Evolutionary conservation across 2,329 filamentous ascomycete species (phyloP).

Genomic region (Colletotrichum incanum): DNA sequence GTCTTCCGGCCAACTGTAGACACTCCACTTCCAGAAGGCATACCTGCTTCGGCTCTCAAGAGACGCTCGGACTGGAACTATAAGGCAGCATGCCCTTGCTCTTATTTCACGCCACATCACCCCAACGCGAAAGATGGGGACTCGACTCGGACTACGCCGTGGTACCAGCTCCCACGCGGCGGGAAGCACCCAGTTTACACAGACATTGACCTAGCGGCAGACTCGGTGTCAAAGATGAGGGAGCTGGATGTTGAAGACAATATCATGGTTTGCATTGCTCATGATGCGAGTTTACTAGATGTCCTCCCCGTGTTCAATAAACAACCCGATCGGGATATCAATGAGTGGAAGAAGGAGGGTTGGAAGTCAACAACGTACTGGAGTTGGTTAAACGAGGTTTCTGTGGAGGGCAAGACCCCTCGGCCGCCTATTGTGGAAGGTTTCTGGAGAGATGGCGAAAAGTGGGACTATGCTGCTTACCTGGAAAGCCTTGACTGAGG

Average conservation of each 20-base stretch:
- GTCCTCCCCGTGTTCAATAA: constrained; percentile 38
- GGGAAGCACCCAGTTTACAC: constrained; percentile 33
- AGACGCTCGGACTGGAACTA: constrained; percentile 21
- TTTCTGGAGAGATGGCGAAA: constrained; percentile 36
- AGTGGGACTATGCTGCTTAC: constrained; percentile 32
- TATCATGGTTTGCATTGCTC: constrained; percentile 38
- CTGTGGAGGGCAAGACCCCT: constrained; percentile 25
- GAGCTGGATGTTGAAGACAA: constrained; percentile 37
- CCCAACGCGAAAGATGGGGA: constrained; percentile 10
- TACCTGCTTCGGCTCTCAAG: constrained; percentile 16
- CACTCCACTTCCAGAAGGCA: constrained; percentile 19
- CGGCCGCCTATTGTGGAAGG: constrained; percentile 26
- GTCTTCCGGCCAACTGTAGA: constrained; percentile 30
- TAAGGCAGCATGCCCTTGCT: constrained; percentile 27
- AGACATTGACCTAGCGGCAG: constrained; percentile 16
- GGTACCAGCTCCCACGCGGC: constrained; percentile 19
- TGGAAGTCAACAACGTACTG: constrained; percentile 37
- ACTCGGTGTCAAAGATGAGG: constrained; percentile 35
- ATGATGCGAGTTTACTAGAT: constrained; percentile 33
- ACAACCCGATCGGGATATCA: constrained; percentile 23
- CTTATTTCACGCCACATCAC: constrained; percentile 33
- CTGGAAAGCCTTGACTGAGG: neutral
- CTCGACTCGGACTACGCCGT: constrained; percentile 9
- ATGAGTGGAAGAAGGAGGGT: constrained; percentile 31
- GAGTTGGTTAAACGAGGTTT: constrained; percentile 39